Base-by-base conservation (phyloP, 2,329 filamentous ascomycete genomes). In the Fusarium buxicola region DNA sequence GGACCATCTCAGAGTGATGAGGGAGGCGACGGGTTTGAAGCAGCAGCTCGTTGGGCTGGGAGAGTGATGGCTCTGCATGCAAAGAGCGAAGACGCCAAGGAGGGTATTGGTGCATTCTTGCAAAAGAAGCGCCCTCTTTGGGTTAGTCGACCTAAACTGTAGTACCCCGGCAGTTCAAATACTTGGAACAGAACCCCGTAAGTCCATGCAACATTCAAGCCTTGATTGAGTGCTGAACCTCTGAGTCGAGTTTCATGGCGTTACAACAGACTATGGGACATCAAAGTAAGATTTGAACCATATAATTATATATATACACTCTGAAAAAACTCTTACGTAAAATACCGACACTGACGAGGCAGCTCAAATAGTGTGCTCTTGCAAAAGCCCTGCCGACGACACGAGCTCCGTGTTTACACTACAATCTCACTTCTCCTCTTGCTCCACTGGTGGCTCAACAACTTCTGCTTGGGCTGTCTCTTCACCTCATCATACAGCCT, bases 401-500 rank as follows among this genome's bases (percentile, higher is more conserved):
- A 21, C 21, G 21, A 21, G 21, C 21, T n/a, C 21, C 6, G 2
- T 1, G 1, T 8, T 3, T 43, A 61, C 1, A n/a, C 58, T 2
- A 38, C 34, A 38, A 44, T 34, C 30, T 65, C 52, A 1, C 35
- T 15, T 5, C 47, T 40, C 16, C 50, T 66, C 43, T 59, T 72
- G n/a, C 58, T 75, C 77, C 77, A 78, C 52, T 77, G 76, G 18
- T 78, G 76, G 0, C 62, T 65, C 40, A 74, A 2, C 2, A 55
- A 46, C 38, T 68, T 66, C 0, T 66, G 65, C 50, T 75, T 75
- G 25, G 84, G 77, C 49, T 80, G 76, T 44, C 86, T 79, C 58
- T 81, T 76, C 73, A 86, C 87, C 80, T 91, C 88, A 44, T 85
- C 81, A 65, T 80, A 90, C 66, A 91, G 67, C 60, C 82, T 80